These are phyloP conservation scores for Casuarina glauca DNA, from an alignment of 306 rosid species.

Conservation along the genomic window DNA sequence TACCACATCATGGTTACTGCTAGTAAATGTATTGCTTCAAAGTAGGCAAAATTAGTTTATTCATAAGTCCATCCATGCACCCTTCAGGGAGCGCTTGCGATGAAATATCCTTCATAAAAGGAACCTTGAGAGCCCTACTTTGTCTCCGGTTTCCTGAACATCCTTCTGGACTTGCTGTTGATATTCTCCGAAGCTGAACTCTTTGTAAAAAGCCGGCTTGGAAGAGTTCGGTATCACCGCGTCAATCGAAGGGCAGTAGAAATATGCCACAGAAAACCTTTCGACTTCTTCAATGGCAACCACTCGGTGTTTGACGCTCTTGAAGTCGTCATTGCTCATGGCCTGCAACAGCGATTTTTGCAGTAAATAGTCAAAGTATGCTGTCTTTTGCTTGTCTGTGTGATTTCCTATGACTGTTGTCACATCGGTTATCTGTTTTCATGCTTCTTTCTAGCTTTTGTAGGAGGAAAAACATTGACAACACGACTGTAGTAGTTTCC, in stretches of 20 bases:
- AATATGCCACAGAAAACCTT: slow-evolving; percentile 71
- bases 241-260: slow-evolving; percentile 56
- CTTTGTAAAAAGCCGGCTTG: slow-evolving; percentile 39
- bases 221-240: slow-evolving; percentile 44
- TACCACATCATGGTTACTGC: too few species aligned
- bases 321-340: slow-evolving; percentile 67
- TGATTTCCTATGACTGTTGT: not conserved
- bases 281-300: slow-evolving; percentile 40
- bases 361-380: not conserved
- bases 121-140: slow-evolving; percentile 75
- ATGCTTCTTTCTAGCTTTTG: not conserved
- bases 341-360: slow-evolving; percentile 43
- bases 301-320: slow-evolving; percentile 66
- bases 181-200: slow-evolving; percentile 60
- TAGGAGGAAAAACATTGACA: not conserved
- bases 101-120: slow-evolving; percentile 14
- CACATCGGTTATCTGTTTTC: not conserved
- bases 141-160: slow-evolving; percentile 58
- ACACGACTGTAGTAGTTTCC: too few species aligned
- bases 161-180: slow-evolving; percentile 49
- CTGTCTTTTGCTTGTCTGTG: too few species aligned
- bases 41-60: too few species aligned
- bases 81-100: too few species aligned
- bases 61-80: too few species aligned
- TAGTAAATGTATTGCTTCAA: too few species aligned